These are phyloP conservation scores for Leavenworthia alabamica DNA, from an alignment of 345 rosid species.

Conservation along the genomic window DNA sequence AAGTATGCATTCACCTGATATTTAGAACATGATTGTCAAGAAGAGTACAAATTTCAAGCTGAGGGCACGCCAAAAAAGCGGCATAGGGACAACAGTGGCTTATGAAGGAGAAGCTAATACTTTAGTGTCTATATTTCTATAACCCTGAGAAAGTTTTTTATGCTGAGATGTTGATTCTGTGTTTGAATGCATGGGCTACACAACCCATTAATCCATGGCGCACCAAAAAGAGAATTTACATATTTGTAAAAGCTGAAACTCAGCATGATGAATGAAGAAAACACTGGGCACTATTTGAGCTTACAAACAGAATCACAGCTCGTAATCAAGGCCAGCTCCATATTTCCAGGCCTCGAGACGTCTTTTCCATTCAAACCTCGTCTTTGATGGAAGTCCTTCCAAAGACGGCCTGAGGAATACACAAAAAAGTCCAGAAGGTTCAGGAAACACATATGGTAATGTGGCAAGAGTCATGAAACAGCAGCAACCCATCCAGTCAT, in stretches of 20 bases:
- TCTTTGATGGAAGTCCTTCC: slow-evolving; percentile 44
- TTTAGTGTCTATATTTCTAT: too few relatives aligned
- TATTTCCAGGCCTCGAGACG: slow-evolving; percentile 82
- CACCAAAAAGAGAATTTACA: neutral
- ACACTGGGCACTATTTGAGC: neutral
- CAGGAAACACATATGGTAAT: neutral
- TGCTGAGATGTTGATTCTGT: too few relatives aligned
- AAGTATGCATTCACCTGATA: slow-evolving; percentile 42
- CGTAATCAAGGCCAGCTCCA: slow-evolving; percentile 76
- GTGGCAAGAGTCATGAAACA: neutral
- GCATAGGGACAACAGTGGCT: too few relatives aligned
- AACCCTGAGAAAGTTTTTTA: too few relatives aligned
- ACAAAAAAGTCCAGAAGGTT: neutral
- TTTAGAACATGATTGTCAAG: too few relatives aligned
- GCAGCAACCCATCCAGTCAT: neutral
- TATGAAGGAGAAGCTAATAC: too few relatives aligned
- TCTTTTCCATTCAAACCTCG: slow-evolving; percentile 61
- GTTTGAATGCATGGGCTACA: too few relatives aligned
- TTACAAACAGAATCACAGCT: slow-evolving; percentile 40
- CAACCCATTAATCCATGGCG: too few relatives aligned
- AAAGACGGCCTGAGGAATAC: slow-evolving; percentile 46
- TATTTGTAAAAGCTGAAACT: neutral
- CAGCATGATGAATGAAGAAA: neutral
- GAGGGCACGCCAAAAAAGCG: too few relatives aligned
- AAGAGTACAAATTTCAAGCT: too few relatives aligned